A percentile compares a stretch with the other conserved stretches of the same genome.
These are phyloP conservation scores for Penicillium hordei DNA, from an alignment of 2,329 filamentous ascomycete species.

Conservation along the genomic window DNA sequence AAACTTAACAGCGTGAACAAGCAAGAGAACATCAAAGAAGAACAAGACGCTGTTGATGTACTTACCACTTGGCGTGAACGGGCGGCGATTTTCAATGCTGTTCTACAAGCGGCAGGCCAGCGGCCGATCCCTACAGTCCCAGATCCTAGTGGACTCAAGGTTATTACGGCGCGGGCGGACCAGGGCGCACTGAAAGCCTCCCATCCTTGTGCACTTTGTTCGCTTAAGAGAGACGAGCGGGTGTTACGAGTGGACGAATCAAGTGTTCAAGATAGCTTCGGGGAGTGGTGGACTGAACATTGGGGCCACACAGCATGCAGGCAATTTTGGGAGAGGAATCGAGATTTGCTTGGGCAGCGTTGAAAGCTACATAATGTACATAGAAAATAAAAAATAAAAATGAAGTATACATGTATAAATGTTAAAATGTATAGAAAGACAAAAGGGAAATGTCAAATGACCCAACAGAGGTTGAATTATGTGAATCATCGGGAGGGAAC, in stretches of 20 bases:
- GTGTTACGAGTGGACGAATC: constrained; percentile 68
- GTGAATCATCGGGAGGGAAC: constrained; percentile 3
- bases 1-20: constrained; percentile 86
- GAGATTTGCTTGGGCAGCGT: constrained; percentile 66
- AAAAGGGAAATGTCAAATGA: neutral
- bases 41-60: constrained; percentile 79
- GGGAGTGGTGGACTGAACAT: constrained; percentile 93
- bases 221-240: constrained; percentile 82
- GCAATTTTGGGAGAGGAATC: constrained; percentile 82
- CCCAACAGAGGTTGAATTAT: neutral
- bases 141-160: constrained; percentile 49
- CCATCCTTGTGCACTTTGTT: constrained; percentile 80
- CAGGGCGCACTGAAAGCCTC: constrained; percentile 71
- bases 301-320: constrained; percentile 79
- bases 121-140: constrained; percentile 66
- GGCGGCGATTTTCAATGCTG: constrained; percentile 70
- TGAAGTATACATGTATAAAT: neutral
- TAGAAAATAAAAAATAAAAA: neutral
- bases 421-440: neutral
- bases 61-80: constrained; percentile 72
- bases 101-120: constrained; percentile 44
- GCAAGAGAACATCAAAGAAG: constrained; percentile 76
- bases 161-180: constrained; percentile 60
- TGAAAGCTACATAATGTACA: constrained; percentile 35
- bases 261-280: constrained; percentile 83